phyloP scores from a whole-genome alignment of 1,284 basidiomycete species.

The Heterobasidion parviporum region DNA sequence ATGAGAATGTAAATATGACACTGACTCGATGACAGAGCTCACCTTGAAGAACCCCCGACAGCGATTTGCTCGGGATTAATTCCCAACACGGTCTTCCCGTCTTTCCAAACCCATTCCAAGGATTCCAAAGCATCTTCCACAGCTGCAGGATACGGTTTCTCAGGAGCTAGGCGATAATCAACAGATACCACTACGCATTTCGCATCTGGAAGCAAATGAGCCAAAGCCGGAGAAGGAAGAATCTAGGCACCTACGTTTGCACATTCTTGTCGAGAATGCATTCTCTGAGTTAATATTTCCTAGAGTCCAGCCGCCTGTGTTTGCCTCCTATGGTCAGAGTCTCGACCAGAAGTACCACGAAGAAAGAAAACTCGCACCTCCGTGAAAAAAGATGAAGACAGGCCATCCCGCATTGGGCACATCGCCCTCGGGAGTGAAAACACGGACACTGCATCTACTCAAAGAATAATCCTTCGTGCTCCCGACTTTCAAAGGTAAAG shows the following conservation, averaged over 20 bases:
- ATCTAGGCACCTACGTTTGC: slow-evolving; percentile 32
- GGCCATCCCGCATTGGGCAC: slow-evolving; percentile 49
- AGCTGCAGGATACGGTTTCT: slow-evolving; percentile 66
- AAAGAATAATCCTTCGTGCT: slow-evolving; percentile 40
- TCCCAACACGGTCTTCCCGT: slow-evolving; percentile 31
- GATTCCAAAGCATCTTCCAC: slow-evolving; percentile 66
- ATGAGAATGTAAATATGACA: neutral
- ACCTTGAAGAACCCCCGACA: slow-evolving; percentile 67
- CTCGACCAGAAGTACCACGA: slow-evolving; percentile 5
- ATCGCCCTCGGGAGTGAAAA: slow-evolving; percentile 48
- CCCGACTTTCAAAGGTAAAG: slow-evolving; percentile 45
- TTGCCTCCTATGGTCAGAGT: neutral
- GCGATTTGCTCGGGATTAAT: slow-evolving; percentile 37
- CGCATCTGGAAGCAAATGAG: slow-evolving; percentile 27
- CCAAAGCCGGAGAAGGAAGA: neutral
- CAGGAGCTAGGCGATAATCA: slow-evolving; percentile 70
- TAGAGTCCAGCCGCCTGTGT: slow-evolving; percentile 61
- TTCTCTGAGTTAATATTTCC: slow-evolving; percentile 53
- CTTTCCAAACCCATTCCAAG: slow-evolving; percentile 49
- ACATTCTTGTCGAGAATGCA: slow-evolving; percentile 50
- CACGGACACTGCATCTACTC: slow-evolving; percentile 38
- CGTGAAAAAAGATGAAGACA: slow-evolving; percentile 53
- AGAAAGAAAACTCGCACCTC: slow-evolving; percentile 29
- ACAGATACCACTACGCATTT: slow-evolving; percentile 55
- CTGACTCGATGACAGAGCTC: slow-evolving; percentile 4